Evolutionary conservation across 805 yeast genomes (phyloP).

Genomic region (Limtongozyma cylindracea): DNA sequence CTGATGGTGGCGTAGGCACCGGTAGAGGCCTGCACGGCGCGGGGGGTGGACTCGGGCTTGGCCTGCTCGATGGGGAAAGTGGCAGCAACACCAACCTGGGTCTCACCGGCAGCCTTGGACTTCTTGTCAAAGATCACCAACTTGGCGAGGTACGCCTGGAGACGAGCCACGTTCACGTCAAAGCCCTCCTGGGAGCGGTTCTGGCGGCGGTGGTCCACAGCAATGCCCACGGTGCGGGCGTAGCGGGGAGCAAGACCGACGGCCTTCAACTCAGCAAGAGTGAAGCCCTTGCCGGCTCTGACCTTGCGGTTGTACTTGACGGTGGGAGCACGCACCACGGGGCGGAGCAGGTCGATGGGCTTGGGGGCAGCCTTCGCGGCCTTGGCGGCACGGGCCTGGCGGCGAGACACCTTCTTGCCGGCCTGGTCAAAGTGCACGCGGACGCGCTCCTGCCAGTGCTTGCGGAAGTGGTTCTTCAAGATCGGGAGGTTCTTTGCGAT

Average conservation of each 20-base stretch:
- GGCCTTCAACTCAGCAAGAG: slow-evolving; percentile 94
- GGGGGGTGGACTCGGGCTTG: slow-evolving; percentile 47
- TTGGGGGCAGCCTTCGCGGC: slow-evolving; percentile 94
- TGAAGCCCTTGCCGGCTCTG: slow-evolving; percentile 99
- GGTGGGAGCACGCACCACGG: slow-evolving; percentile 97
- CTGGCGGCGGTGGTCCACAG: slow-evolving; percentile 99
- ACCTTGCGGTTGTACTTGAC: slow-evolving; percentile 97
- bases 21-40: slow-evolving; percentile 60
- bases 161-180: slow-evolving; percentile 86
- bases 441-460: slow-evolving; percentile 99
- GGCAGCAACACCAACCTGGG: slow-evolving; percentile 48
- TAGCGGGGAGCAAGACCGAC: slow-evolving; percentile 76
- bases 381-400: slow-evolving; percentile 80
- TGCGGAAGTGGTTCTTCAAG: slow-evolving; percentile 99
- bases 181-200: slow-evolving; percentile 94
- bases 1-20: slow-evolving; percentile 95
- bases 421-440: slow-evolving; percentile 99
- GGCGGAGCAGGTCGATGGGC: slow-evolving; percentile 91
- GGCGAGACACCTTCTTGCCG: slow-evolving; percentile 95
- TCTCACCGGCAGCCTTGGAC: slow-evolving; percentile 40
- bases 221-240: slow-evolving; percentile 96
- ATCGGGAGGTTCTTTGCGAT: slow-evolving; percentile 97
- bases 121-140: slow-evolving; percentile 90
- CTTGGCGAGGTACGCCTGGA: slow-evolving; percentile 88
- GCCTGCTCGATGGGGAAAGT: slow-evolving; percentile 84